A percentile compares a stretch with the other conserved stretches of the same genome.
Conservation (phyloP, 345 rosid species). For the Eucalyptus paniculata region DNA sequence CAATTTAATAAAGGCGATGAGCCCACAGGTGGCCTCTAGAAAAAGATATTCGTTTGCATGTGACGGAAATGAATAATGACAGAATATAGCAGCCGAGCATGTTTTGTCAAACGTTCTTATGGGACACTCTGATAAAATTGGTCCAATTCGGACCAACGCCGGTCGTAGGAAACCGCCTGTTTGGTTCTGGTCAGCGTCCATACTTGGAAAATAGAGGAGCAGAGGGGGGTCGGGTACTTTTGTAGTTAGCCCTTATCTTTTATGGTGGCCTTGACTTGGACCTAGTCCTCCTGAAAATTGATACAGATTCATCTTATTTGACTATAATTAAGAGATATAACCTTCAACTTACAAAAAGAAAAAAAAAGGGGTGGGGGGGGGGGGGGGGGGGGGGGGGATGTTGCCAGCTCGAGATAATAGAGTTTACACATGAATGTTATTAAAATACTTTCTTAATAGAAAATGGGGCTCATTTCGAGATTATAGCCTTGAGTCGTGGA, state of each 20-base stretch:
- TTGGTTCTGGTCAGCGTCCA: background rate
- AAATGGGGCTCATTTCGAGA: background rate
- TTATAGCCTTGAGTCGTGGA: background rate
- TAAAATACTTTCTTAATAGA: background rate
- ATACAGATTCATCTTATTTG: background rate
- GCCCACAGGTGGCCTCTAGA: background rate
- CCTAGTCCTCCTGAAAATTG: background rate
- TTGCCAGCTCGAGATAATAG: background rate
- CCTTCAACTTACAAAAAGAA: background rate
- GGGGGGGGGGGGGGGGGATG: background rate
- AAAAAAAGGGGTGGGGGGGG: accelerated
- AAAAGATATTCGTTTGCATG: background rate
- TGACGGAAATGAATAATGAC: background rate
- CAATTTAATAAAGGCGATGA: background rate
- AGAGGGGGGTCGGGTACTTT: background rate
- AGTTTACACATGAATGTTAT: background rate
- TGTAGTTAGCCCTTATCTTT: background rate
- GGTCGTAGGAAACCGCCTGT: background rate
- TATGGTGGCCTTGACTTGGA: background rate
- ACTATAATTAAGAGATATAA: background rate
- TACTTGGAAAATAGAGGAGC: background rate
- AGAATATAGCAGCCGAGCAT: background rate
- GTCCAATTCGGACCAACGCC: background rate
- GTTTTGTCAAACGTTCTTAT: background rate
- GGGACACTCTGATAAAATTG: background rate